Evolutionary conservation across 1,284 basidiomycete species (phyloP).

Genomic region (Puccinia coronata): DNA sequence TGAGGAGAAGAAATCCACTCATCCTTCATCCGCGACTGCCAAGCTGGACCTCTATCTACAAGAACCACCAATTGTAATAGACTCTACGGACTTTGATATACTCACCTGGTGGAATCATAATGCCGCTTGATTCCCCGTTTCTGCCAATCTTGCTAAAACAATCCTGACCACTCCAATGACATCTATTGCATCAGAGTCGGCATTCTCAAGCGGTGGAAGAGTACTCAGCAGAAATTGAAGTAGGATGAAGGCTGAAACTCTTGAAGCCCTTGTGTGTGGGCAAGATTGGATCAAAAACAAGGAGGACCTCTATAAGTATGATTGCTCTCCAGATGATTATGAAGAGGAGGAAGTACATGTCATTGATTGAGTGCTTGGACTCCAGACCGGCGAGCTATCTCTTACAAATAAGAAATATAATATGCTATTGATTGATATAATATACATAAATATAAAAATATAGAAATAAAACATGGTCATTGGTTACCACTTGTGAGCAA

Average conservation of each 20-base stretch:
- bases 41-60: slow-evolving; percentile 3
- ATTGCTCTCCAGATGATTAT: not conserved
- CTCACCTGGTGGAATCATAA: not conserved
- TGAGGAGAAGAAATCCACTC: not conserved
- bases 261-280: slow-evolving; percentile 1
- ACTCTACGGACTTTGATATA: not conserved
- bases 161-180: slow-evolving; percentile 6
- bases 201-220: not conserved
- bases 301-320: not conserved
- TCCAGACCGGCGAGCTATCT: no score
- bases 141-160: not conserved
- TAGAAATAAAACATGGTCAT: no score
- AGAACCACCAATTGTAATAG: slow-evolving; percentile 6
- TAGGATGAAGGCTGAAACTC: not conserved
- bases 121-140: not conserved
- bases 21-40: not conserved
- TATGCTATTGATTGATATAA: no score
- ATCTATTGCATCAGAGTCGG: not conserved
- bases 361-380: no score
- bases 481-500: no score
- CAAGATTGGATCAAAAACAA: slow-evolving; percentile 10
- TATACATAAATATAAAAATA: no score
- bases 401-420: no score
- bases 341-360: no score
- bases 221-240: not conserved